Percentiles rank a stretch among this genome's conserved stretches.
These are phyloP conservation scores for Tulasnella calospora DNA, from an alignment of 768 basidiomycete species.

Conservation along the genomic window DNA sequence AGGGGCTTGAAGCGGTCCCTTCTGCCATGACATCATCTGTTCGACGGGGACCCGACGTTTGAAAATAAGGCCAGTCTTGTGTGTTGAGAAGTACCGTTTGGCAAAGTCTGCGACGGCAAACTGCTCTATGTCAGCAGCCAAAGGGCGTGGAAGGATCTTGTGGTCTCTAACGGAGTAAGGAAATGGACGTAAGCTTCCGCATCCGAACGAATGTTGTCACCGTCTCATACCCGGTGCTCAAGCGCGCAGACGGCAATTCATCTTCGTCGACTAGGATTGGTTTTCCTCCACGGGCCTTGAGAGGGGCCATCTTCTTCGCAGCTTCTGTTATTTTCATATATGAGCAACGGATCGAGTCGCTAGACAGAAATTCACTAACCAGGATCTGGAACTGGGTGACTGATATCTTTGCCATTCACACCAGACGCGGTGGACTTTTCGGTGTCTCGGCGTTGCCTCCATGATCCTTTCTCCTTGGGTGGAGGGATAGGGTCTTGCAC, in stretches of 20 bases:
- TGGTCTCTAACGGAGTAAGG: constrained; percentile 50
- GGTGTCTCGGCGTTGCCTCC: constrained; percentile 3
- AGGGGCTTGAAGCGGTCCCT: constrained; percentile 65
- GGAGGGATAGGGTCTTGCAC: neutral
- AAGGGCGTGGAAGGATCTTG: constrained; percentile 71
- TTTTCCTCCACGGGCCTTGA: constrained; percentile 54
- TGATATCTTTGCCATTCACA: constrained; percentile 31
- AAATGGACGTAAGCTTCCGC: constrained; percentile 24
- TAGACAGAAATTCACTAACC: constrained; percentile 42
- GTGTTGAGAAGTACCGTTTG: constrained; percentile 80
- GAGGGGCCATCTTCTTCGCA: constrained; percentile 67
- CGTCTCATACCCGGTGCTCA: constrained; percentile 59
- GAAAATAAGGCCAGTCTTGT: constrained; percentile 85
- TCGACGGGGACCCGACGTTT: constrained; percentile 72
- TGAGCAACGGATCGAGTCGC: constrained; percentile 6
- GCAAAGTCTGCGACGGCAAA: constrained; percentile 86
- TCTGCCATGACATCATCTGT: constrained; percentile 91
- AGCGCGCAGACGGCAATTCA: constrained; percentile 33
- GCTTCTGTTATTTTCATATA: constrained; percentile 44
- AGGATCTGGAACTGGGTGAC: constrained; percentile 49
- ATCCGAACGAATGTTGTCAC: constrained; percentile 12
- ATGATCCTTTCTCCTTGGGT: neutral
- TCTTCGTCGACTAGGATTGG: constrained; percentile 36
- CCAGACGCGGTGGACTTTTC: constrained; percentile 7
- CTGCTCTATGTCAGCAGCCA: constrained; percentile 78